Base-by-base conservation (phyloP, 2,329 filamentous ascomycete genomes). In the Cryphonectria radicalis region DNA sequence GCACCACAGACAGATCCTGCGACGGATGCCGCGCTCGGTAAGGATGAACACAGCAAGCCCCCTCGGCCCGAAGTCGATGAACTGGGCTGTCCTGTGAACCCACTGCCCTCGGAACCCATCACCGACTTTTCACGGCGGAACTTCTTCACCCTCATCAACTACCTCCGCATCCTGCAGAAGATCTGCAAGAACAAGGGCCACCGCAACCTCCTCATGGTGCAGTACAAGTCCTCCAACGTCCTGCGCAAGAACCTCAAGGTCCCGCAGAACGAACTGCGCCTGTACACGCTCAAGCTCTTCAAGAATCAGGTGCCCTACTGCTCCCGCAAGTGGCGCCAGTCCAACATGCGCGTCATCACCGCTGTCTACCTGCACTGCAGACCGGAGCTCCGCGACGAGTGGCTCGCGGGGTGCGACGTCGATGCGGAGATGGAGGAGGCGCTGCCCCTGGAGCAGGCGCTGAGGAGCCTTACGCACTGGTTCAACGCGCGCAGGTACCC, bases 281-380 rank as follows among this genome's bases (percentile, higher is more conserved):
- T 97, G 60, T 98, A 98, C 84, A 97, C 96, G 0, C 89, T 99
- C 76, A 99, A 99, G 82, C 88, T 99, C 0, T 98, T 98, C 90
- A 99, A 99, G 82, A 96, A 94, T 73, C 96, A 99, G 81, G 96
- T 99, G 5, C 96, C 96, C 0, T 99, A 97, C 84, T 98, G 95
- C 81, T 95, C 96, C 32, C 91, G 96, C 60, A 99, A 99, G 83
- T 99, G 96, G 96, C 91, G 96, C 19, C 96, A 98, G 83, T 91
- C 91, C 76, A 98, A 99, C 81, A 99, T 99, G 96, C 93, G 95
- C 69, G 95, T 98, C 78, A 99, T 99, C 78, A 99, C 96, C 0
- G 94, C 95, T 4, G 93, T 99, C 1, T 99, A 98, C 81, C 86
- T 99, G 65, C 93, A 97, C 82, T 97, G 95, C 78, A 88, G 94